Evolutionary conservation across 495 filamentous ascomycete species (phyloP), one percentile per base, ranked within the genome.

Genomic region (Lichenothelia convexa): DNA sequence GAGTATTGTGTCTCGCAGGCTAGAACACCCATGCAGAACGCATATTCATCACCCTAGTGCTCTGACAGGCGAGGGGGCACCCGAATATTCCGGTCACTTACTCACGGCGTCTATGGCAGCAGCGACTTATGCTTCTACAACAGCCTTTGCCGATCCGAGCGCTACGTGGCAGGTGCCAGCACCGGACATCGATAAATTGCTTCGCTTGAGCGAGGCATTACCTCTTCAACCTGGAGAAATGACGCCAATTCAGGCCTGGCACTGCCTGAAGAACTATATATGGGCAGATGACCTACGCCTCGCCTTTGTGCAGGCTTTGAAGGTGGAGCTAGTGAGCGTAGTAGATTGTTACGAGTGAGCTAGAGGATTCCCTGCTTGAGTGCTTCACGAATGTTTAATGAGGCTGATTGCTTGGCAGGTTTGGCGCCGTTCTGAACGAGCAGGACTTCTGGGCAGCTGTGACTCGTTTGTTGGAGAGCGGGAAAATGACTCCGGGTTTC

Each of bases 331-430:
- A 13, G 24, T 7, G 7, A 7, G 13, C 24, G 24, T 7, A 7
- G 24, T 27, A 7, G 13, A 27, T 7, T 27, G 24, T 27, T 27
- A 27, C 24, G 24, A 13, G 24, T 27, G 13, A 7, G 24, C 7
- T 7, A 27, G 13, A 7, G 13, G 13, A 27, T 27, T 27, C 7
- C 7, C 24, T 13, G 13, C 24, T 27, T 13, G 24, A 27, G 13
- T 7, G 24, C 18, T 34, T 11, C 11, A 33, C 30, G 12, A 49
- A 36, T 17, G 24, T 7, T 7, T 27, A 27, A 27, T 7, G 24
- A 27, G 24, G 24, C 24, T 27, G 13, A 27, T 27, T 7, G 7
- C 7, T 27, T 27, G 7, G 24, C 24, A 27, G 24, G 13, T 27
- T 27, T 27, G 24, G 24, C 7, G 24, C 24, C 7, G 24, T 27